These are phyloP conservation scores for Carallia brachiata DNA, from an alignment of 345 rosid genomes.

Conservation along the genomic window DNA sequence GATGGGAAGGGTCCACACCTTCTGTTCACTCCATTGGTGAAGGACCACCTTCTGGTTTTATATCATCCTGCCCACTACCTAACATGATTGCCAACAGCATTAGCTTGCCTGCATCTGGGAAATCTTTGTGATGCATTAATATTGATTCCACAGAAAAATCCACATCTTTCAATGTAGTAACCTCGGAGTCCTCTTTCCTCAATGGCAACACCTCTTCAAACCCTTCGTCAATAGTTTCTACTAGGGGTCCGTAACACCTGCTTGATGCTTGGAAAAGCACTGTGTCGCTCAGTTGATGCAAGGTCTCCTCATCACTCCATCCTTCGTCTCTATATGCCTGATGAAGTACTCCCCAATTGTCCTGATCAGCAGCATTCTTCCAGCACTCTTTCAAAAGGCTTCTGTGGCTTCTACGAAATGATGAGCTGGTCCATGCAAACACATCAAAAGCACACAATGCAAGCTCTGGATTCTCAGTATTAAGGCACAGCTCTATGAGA, in stretches of 20 bases:
- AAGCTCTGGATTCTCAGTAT: slow-evolving; percentile 47
- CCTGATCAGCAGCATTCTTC: slow-evolving; percentile 77
- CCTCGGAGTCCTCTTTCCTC: slow-evolving; percentile 48
- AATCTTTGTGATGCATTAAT: slow-evolving; percentile 81
- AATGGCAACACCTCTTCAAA: slow-evolving; percentile 64
- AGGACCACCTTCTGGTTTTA: slow-evolving; percentile 21
- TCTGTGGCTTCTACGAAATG: slow-evolving; percentile 64
- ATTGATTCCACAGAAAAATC: slow-evolving; percentile 62
- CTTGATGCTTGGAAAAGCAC: slow-evolving; percentile 74
- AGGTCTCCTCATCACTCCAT: slow-evolving; percentile 83
- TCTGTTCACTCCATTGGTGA: slow-evolving; percentile 31
- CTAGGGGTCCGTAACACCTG: slow-evolving; percentile 64
- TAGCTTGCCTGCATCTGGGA: slow-evolving; percentile 79
- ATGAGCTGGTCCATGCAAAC: slow-evolving; percentile 86
- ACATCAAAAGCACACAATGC: slow-evolving; percentile 67
- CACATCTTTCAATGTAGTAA: slow-evolving; percentile 26
- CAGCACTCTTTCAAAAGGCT: slow-evolving; percentile 84
- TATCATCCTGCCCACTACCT: slow-evolving; percentile 47
- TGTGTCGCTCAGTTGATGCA: slow-evolving; percentile 57
- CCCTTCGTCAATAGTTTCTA: slow-evolving; percentile 60
- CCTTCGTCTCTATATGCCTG: slow-evolving; percentile 64
- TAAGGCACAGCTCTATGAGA: slow-evolving; percentile 66
- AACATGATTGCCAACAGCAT: slow-evolving; percentile 77
- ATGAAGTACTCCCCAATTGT: slow-evolving; percentile 71
- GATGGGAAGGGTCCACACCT: background rate